phyloP scores from a whole-genome alignment of 805 yeast genomes.

The Tetrapisispora fleetii region DNA sequence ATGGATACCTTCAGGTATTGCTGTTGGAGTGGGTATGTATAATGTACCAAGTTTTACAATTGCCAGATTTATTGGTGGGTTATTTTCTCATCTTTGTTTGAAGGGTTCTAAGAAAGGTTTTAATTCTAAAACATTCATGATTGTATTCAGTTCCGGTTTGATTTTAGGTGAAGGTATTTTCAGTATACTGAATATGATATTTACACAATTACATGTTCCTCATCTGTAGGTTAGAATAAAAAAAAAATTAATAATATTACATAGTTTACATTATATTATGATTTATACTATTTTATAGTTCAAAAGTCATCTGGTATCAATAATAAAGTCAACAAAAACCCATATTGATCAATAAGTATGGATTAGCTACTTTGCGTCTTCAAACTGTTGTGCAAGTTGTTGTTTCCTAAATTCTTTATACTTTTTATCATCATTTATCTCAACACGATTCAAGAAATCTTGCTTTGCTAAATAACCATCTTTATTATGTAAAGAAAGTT shows the following conservation, averaged over 20 bases:
- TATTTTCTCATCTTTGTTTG: slow-evolving; percentile 52
- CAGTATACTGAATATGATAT: slow-evolving; percentile 69
- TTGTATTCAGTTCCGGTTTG: slow-evolving; percentile 83
- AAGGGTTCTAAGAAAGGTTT: slow-evolving; percentile 29
- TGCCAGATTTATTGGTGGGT: slow-evolving; percentile 87
- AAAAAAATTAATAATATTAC: too few species aligned
- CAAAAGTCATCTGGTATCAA: too few species aligned
- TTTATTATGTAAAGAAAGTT: slow-evolving; percentile 68
- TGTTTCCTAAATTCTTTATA: slow-evolving; percentile 32
- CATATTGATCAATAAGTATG: too few species aligned
- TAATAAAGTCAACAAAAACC: too few species aligned
- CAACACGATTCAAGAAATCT: slow-evolving; percentile 75
- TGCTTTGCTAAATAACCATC: slow-evolving; percentile 88
- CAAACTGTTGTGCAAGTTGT: slow-evolving; percentile 26
- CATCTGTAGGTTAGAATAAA: slow-evolving; percentile 30
- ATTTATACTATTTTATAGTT: too few species aligned
- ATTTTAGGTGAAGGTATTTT: slow-evolving; percentile 91
- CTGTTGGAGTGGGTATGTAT: slow-evolving; percentile 94
- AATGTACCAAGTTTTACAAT: slow-evolving; percentile 88
- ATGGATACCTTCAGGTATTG: slow-evolving; percentile 86
- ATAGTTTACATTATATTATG: too few species aligned
- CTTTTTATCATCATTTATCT: slow-evolving; percentile 32
- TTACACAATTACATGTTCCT: slow-evolving; percentile 61
- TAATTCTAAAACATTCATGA: slow-evolving; percentile 57
- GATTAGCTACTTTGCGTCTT: background rate